Conservation (phyloP, 2,329 filamentous ascomycete species). For the Aureobasidium sp. region DNA sequence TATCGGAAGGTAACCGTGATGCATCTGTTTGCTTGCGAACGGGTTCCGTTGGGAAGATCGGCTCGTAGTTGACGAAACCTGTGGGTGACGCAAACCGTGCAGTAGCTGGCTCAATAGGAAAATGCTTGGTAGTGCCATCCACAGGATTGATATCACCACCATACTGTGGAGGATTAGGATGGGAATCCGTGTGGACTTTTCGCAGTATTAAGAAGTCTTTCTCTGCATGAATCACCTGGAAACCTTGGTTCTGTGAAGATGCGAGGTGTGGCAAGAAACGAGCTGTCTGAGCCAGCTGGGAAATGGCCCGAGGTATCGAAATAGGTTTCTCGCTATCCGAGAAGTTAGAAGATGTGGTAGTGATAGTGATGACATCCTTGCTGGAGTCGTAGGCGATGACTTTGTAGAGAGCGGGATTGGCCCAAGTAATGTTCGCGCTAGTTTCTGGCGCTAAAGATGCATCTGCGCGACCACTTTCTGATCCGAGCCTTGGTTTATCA, state of each 20-base stretch:
- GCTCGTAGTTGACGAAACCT: conserved; percentile 57
- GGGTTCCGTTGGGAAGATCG: conserved; percentile 18
- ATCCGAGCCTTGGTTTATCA: neutral
- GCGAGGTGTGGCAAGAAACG: conserved; percentile 60
- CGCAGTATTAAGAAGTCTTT: conserved; percentile 61
- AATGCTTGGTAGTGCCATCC: conserved; percentile 31
- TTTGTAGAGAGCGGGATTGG: conserved; percentile 47
- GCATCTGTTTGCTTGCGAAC: neutral
- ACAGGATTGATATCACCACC: conserved; percentile 48
- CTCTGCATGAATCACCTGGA: conserved; percentile 58
- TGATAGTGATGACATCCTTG: conserved; percentile 51
- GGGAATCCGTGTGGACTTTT: conserved; percentile 41
- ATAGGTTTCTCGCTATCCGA: conserved; percentile 44
- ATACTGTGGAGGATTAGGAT: conserved; percentile 14
- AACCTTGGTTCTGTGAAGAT: conserved; percentile 53
- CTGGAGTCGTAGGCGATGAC: conserved; percentile 59
- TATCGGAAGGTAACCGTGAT: neutral
- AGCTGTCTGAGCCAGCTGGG: conserved; percentile 54
- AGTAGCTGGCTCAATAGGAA: conserved; percentile 30
- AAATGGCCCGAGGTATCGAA: conserved; percentile 54
- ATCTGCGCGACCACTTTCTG: neutral
- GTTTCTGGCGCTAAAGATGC: neutral
- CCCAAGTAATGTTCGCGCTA: conserved; percentile 22
- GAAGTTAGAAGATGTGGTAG: conserved; percentile 51
- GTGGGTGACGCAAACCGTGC: conserved; percentile 59